Percentiles rank a stretch among this genome's conserved stretches.
These are phyloP conservation scores for Lyophyllum atratum DNA, from an alignment of 768 basidiomycete species.

Conservation along the genomic window DNA sequence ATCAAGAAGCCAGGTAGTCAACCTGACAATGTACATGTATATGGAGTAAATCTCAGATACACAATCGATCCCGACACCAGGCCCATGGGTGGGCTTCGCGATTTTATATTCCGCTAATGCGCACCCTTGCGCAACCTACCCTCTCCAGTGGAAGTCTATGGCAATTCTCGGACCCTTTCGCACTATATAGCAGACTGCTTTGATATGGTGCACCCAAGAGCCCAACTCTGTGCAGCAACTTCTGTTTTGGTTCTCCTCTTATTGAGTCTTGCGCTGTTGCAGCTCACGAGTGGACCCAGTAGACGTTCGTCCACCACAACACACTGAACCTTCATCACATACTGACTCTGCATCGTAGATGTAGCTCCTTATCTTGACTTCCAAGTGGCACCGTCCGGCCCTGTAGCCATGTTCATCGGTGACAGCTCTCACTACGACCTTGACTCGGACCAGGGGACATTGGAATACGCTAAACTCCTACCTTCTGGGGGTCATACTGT, in stretches of 20 bases:
- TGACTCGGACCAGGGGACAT: neutral
- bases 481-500: slow-evolving; percentile 32
- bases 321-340: neutral
- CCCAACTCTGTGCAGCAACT: neutral
- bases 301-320: neutral
- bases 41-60: too few relatives aligned
- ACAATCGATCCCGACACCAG: too few relatives aligned
- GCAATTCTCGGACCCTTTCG: neutral
- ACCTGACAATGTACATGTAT: too few relatives aligned
- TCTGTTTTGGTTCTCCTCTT: neutral
- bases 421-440: neutral
- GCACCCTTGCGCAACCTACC: too few relatives aligned
- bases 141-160: too few relatives aligned
- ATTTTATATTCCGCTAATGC: too few relatives aligned
- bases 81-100: too few relatives aligned
- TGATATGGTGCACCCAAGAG: too few relatives aligned
- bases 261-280: neutral
- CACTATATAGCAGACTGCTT: too few relatives aligned
- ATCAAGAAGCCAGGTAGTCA: too few relatives aligned
- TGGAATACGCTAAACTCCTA: slow-evolving; percentile 29
- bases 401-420: neutral
- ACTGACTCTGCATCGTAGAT: neutral
- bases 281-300: neutral
- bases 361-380: neutral
- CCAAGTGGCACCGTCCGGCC: neutral